Evolutionary conservation across 345 rosid species (phyloP).

Genomic region (Combretum micranthum): DNA sequence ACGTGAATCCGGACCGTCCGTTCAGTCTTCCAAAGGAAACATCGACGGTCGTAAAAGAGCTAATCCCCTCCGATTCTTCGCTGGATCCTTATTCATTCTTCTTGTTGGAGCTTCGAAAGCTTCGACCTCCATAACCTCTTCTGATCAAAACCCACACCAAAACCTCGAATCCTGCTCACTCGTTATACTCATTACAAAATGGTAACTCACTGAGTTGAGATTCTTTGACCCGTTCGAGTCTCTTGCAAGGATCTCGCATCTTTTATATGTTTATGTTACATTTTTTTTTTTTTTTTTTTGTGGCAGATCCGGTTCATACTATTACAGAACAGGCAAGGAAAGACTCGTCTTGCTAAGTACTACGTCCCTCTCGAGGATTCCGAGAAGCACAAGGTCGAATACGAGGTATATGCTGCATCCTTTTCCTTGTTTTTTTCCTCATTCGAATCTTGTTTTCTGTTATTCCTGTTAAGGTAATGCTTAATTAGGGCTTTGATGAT

Average conservation of each 20-base stretch:
- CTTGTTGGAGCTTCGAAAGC: too few relatives aligned
- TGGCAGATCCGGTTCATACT: slow-evolving; percentile 94
- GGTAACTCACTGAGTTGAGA: slow-evolving; percentile 1
- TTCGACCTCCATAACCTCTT: too few relatives aligned
- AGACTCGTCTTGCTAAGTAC: slow-evolving; percentile 98
- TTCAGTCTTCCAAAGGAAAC: too few relatives aligned
- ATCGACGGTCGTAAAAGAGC: too few relatives aligned
- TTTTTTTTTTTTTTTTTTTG: not conserved
- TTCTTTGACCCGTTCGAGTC: not conserved
- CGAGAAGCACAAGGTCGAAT: slow-evolving; percentile 97
- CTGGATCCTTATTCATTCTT: too few relatives aligned
- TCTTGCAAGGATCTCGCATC: not conserved
- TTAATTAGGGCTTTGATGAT: slow-evolving; percentile 2
- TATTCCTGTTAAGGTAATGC: not conserved
- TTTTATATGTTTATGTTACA: slow-evolving; percentile 5
- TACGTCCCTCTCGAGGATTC: slow-evolving; percentile 97
- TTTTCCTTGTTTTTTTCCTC: slow-evolving; percentile 1
- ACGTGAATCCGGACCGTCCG: too few relatives aligned
- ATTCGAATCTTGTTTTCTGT: not conserved
- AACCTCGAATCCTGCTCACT: too few relatives aligned
- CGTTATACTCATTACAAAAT: not conserved
- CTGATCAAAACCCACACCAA: too few relatives aligned
- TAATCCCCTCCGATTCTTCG: too few relatives aligned
- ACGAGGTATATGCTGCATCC: slow-evolving; percentile 48
- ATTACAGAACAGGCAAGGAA: slow-evolving; percentile 96